These are phyloP conservation scores for thale cress (Arabidopsis thaliana) DNA, from an alignment of 345 rosid genomes.

Conservation along the genomic window TAIR10.1 NC_003071.7:10350001-10350500, in stretches of 20 bases:
- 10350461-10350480: not conserved
- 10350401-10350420: not conserved
- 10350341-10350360: not conserved
- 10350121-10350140: too few species aligned
- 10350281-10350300: too few species aligned
- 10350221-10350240: too few species aligned
- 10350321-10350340: conserved; percentile 30
- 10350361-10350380: conserved; percentile 20
- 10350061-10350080: too few species aligned
- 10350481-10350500: not conserved
- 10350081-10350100: too few species aligned
- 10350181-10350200: too few species aligned
- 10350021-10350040: not conserved
- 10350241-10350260: not conserved
- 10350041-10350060: too few species aligned
- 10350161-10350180: too few species aligned
- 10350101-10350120: too few species aligned
- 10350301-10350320: not conserved
- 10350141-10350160: too few species aligned
- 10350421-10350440: not conserved
- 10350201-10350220: too few species aligned
- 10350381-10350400: conserved; percentile 31
- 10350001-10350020: not conserved
- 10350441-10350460: not conserved
- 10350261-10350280: too few species aligned